Base-by-base conservation (phyloP, 2,329 filamentous ascomycete genomes). In the Venturia asperata region DNA sequence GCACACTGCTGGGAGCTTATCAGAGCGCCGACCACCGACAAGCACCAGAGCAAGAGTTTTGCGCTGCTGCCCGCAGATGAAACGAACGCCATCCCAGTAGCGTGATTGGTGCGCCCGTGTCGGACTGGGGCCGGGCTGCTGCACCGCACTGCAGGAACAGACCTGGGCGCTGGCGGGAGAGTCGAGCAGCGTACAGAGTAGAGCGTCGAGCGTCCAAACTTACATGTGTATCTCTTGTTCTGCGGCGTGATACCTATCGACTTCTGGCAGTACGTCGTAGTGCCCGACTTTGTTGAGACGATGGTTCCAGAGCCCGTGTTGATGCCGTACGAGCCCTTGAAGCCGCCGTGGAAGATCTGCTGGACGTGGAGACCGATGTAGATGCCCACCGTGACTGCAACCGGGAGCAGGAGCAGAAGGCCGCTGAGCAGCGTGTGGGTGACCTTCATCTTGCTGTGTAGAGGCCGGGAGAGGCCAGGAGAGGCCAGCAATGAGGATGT, bases 241-340 rank as follows among this genome's bases (percentile, higher is more conserved):
- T 37, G n/a, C 34, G 80, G 80, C 52, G 76, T 74, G 64, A 84
- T 76, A 74, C 81, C 82, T 45, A 73, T 75, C 0, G 79, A 74
- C 63, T 73, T 72, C 42, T 81, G 72, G 70, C 81, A 83, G 65
- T 78, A 79, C 27, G 67, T 47, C 64, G 19, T 17, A 5, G 41
- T 39, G n/a, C 39, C 39, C 10, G 24, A 24, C 39, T 34, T 34
- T 34, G 67, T 58, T 19, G 52, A 5, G 15, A 58, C 13, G 60
- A 56, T 68, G 55, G n/a, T 64, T 13, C 47, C 47, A 43, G 58
- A 39, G 45, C 66, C 66, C 41, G 64, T 34, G 3, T 41, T 37
- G 41, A 43, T 49, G 34, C 60, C 39, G 27, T 58, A 45, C 9
- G 60, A 49, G n/a, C 43, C 43, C n/a, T 63, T 43, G 52, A 58